phyloP scores from a whole-genome alignment of 1,139 yeast genomes.

The Arxiozyma telluris region DNA sequence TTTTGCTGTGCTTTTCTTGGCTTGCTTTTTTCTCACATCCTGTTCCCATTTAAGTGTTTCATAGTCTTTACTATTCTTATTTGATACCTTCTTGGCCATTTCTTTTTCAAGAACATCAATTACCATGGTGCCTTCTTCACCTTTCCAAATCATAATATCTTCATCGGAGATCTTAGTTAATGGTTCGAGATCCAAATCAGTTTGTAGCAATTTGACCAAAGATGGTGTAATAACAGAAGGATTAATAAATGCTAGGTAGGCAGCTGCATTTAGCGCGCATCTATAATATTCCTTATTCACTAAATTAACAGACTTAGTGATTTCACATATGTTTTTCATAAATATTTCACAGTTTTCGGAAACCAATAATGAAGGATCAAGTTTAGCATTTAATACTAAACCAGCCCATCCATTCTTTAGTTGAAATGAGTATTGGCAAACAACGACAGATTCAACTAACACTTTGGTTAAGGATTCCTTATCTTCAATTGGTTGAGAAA shows the following conservation, averaged over 20 bases:
- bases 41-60: slow-evolving; percentile 90
- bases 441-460: slow-evolving; percentile 40
- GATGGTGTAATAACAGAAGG: slow-evolving; percentile 52
- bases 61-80: slow-evolving; percentile 70
- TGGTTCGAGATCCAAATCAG: slow-evolving; percentile 34
- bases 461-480: slow-evolving; percentile 34
- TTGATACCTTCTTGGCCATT: slow-evolving; percentile 33
- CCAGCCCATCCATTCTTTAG: slow-evolving; percentile 72
- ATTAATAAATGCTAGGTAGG: slow-evolving; percentile 61
- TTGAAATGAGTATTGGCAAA: slow-evolving; percentile 45
- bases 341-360: slow-evolving; percentile 35
- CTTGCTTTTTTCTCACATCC: slow-evolving; percentile 63
- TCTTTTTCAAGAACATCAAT: slow-evolving; percentile 47
- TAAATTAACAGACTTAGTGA: slow-evolving; percentile 20
- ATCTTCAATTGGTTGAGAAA: slow-evolving; percentile 36
- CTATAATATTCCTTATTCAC: slow-evolving; percentile 23
- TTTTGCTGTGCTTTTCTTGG: slow-evolving; percentile 46
- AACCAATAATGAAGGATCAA: slow-evolving; percentile 61
- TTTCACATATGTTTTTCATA: slow-evolving; percentile 28
- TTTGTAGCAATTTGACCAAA: slow-evolving; percentile 36
- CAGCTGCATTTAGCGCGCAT: slow-evolving; percentile 46
- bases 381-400: slow-evolving; percentile 48
- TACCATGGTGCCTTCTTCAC: slow-evolving; percentile 61
- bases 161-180: slow-evolving; percentile 33
- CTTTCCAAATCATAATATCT: slow-evolving; percentile 56